Base-by-base conservation (phyloP, 2,329 filamentous ascomycete species). In the Lasiodiplodia gonubiensis region DNA sequence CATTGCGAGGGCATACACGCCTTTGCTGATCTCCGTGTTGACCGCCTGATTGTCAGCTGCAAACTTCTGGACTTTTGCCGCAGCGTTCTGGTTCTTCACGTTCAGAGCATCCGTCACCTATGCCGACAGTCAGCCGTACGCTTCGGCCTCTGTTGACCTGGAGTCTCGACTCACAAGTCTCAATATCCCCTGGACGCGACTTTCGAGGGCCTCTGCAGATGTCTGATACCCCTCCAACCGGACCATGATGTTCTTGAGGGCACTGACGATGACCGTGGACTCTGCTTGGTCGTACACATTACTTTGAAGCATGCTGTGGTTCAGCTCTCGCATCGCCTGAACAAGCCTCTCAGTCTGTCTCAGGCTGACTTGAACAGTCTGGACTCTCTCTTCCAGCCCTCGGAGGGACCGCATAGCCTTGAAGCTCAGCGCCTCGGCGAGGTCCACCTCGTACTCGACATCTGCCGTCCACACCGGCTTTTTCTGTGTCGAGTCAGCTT, bases 81-180 rank as follows among this genome's bases (percentile, higher is more conserved):
- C 48, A 7, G 61, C 61, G 14, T n/a, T 54, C 49, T 64, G 61
- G n/a, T 64, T 64, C 8, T 52, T 52, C 16, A 64, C 48, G 35
- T 64, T 64, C 35, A 64, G 33, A 27, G 61, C 48, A 33, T 64
- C 61, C 23, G 61, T 54, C 2, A 54, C 61, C 61, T 64, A 33
- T 10, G 30, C 30, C 30, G 5, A 37, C 3, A 4, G 4, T 57
- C 23, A 57, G 23, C 18, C 39, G n/a, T 14, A 25, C 3, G 10
- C n/a, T 16, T 33, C 37, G 7, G 16, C 1, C 8, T n/a, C 53
- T 3, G 52, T 57, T 10, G 2, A 25, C 37, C 14, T 39, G 21
- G 3, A 21, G 14, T n/a, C 5, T 39, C 21, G 18, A n/a, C 55
- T 59, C 2, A 59, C 55, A 30, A 59, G 55, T n/a, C 35, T 59